These are phyloP conservation scores for Evernia prunastri DNA, from an alignment of 495 filamentous ascomycete species.

Conservation along the genomic window DNA sequence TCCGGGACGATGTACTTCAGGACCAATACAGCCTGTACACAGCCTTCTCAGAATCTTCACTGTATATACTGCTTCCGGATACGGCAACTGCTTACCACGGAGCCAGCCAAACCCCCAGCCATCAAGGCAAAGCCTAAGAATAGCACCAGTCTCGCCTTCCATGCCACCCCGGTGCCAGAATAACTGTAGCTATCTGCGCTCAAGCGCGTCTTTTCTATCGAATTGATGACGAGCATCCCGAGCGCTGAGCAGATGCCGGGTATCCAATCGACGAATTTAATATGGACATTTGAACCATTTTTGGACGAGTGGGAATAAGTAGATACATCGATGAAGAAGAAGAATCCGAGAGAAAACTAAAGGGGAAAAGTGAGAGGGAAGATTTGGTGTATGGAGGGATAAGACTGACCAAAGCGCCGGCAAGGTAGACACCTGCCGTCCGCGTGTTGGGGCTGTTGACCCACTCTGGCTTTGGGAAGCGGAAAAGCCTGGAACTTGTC, in stretches of 20 bases:
- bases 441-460: constrained; percentile 78
- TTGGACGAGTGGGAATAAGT: constrained; percentile 73
- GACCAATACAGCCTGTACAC: constrained; percentile 64
- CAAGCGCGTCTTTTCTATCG: constrained; percentile 86
- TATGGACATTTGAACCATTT: constrained; percentile 77
- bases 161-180: constrained; percentile 77
- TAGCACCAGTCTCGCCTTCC: constrained; percentile 92
- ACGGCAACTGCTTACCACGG: constrained; percentile 49
- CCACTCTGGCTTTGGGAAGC: constrained; percentile 79
- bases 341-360: constrained; percentile 96
- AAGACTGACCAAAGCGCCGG: constrained; percentile 73
- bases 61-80: background rate
- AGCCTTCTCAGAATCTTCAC: background rate
- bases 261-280: constrained; percentile 98
- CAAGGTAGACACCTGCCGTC: constrained; percentile 75
- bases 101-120: constrained; percentile 89
- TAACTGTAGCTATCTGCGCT: constrained; percentile 84
- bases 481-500: constrained; percentile 65
- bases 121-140: constrained; percentile 93
- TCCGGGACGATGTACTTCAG: constrained; percentile 81
- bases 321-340: constrained; percentile 87
- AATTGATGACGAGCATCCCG: constrained; percentile 99
- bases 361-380: constrained; percentile 1
- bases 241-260: constrained; percentile 88
- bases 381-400: background rate